These are phyloP conservation scores for Eimeria acervulina DNA, from an alignment of 169 alveolate genomes.

Conservation along the genomic window DNA sequence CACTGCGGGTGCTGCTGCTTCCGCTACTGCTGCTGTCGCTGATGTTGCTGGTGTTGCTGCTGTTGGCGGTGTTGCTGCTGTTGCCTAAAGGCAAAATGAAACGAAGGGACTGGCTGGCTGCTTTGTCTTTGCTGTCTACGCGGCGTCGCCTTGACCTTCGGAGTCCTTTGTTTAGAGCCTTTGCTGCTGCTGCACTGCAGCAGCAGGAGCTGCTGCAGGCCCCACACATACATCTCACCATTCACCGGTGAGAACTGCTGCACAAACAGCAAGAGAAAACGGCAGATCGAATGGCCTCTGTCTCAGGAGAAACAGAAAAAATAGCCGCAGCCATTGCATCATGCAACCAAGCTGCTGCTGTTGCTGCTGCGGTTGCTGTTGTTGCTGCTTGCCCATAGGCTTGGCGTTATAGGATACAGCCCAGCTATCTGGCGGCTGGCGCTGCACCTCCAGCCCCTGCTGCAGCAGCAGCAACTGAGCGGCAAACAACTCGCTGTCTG, in stretches of 20 bases:
- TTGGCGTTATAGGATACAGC: conserved; percentile 58
- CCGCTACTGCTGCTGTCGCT: background rate
- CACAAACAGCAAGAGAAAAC: background rate
- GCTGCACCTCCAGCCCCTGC: conserved; percentile 37
- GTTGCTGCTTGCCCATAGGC: conserved; percentile 4
- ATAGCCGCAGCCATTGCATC: background rate
- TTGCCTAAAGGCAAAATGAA: conserved; percentile 48
- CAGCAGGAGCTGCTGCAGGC: conserved; percentile 61
- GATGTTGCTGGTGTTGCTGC: background rate
- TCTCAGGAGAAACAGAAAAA: background rate
- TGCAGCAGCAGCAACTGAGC: conserved; percentile 71
- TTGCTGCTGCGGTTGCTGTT: background rate
- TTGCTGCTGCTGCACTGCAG: conserved; percentile 54
- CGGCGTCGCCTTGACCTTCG: conserved; percentile 72
- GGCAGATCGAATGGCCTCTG: background rate
- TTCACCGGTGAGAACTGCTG: conserved; percentile 67
- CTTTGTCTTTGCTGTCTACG: conserved; percentile 73
- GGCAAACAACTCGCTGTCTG: conserved; percentile 45
- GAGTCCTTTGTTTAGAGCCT: conserved; percentile 18
- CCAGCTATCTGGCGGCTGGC: conserved; percentile 80
- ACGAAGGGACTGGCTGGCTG: conserved; percentile 75
- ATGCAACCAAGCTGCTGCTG: background rate
- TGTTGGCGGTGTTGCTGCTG: conserved; percentile 2
- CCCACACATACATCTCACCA: conserved; percentile 50
- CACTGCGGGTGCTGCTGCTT: background rate